Conservation (phyloP, 208 protist species). For the Polymyxa betae region DNA sequence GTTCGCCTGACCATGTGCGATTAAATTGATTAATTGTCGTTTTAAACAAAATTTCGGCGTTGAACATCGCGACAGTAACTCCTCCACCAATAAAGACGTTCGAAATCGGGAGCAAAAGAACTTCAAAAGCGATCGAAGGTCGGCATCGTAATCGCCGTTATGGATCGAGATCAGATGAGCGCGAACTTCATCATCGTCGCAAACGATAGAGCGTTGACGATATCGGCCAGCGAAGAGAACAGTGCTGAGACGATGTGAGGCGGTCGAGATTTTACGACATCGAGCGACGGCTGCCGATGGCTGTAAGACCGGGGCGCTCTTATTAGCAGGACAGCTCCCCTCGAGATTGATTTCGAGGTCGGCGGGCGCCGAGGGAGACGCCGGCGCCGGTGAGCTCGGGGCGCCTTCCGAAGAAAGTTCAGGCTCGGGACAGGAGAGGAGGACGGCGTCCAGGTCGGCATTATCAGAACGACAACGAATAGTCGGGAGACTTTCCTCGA, state of each 20-base stretch:
- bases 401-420: neutral
- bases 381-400: neutral
- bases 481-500: neutral
- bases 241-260: neutral
- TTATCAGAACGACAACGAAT: neutral
- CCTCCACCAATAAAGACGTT: neutral
- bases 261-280: neutral
- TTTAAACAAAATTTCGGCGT: neutral
- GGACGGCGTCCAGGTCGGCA: constrained; percentile 16
- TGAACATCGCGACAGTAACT: neutral
- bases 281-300: constrained; percentile 24
- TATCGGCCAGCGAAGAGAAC: neutral
- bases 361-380: neutral
- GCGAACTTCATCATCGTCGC: neutral
- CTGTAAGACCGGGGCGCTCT: neutral
- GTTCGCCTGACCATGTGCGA: neutral
- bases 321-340: neutral
- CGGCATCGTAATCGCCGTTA: neutral
- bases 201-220: constrained; percentile 10
- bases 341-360: neutral
- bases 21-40: neutral
- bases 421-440: neutral
- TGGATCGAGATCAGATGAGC: constrained; percentile 26
- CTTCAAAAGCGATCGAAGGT: neutral
- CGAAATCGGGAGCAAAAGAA: neutral